Evolutionary conservation across 2,329 filamentous ascomycete genomes (phyloP).

Genomic region (Pseudogymnoascus destructans): DNA sequence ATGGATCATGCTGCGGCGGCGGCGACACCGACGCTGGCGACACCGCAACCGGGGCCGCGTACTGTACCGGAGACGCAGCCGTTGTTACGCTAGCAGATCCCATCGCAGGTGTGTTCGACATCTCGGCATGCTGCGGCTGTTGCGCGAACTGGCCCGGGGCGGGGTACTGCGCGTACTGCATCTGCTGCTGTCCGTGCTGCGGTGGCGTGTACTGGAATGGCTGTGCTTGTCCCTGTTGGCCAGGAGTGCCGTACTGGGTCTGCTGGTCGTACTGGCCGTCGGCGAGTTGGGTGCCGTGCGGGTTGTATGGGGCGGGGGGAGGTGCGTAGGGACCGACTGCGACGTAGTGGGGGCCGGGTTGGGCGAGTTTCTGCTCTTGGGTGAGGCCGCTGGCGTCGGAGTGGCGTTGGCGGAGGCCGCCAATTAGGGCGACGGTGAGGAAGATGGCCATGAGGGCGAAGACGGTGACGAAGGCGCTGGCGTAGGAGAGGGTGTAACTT

Average conservation of each 20-base stretch:
- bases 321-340: neutral
- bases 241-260: neutral
- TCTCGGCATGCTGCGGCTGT: neutral
- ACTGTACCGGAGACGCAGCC: neutral
- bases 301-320: neutral
- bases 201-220: neutral
- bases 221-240: neutral
- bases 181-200: neutral
- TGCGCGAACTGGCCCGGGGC: neutral
- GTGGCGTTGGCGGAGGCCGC: conserved; percentile 1
- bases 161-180: neutral
- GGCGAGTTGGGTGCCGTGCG: neutral
- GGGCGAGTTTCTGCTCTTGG: neutral
- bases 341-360: neutral
- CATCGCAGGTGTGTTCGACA: neutral
- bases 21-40: neutral
- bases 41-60: neutral
- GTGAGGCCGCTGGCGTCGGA: neutral
- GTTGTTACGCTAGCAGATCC: neutral
- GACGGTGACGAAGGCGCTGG: neutral
- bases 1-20: neutral
- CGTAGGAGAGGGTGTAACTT: neutral
- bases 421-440: neutral
- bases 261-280: neutral
- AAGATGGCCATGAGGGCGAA: neutral